Evolutionary conservation across 371 early-diverging fungal species (phyloP).

Genomic region (Zopfochytrium polystomum): DNA sequence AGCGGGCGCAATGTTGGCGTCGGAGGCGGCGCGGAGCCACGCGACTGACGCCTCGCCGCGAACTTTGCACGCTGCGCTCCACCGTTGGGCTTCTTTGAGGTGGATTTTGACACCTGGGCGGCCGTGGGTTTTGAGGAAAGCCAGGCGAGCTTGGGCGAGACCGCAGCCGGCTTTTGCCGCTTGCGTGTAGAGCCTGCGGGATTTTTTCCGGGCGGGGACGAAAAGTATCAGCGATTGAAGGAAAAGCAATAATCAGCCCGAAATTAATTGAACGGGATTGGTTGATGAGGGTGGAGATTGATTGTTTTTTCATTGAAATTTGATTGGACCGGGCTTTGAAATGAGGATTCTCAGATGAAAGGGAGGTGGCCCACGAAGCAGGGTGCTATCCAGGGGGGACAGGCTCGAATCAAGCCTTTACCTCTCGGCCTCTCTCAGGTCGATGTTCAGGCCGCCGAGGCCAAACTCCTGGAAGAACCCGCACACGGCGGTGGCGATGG

Average conservation of each 20-base stretch:
- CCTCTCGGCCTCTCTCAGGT: conserved; percentile 35
- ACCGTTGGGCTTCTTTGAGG: conserved; percentile 62
- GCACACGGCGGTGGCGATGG: conserved; percentile 28
- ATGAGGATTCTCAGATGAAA: too few species aligned
- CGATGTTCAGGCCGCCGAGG: conserved; percentile 24
- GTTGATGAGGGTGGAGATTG: neutral
- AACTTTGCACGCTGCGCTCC: conserved; percentile 43
- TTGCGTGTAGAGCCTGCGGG: conserved; percentile 31
- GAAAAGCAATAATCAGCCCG: neutral
- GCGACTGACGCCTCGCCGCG: conserved; percentile 24
- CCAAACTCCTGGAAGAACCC: conserved; percentile 45
- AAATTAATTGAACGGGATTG: neutral
- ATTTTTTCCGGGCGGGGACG: neutral
- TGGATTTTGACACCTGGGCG: conserved; percentile 72
- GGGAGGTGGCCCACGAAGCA: neutral
- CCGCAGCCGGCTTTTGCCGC: conserved; percentile 56
- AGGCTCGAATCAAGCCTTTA: conserved; percentile 8
- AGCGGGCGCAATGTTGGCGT: conserved; percentile 53
- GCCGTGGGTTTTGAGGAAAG: conserved; percentile 76
- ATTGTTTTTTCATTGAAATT: too few species aligned
- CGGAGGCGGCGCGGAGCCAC: neutral
- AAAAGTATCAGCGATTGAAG: neutral
- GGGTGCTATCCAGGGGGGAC: too few species aligned
- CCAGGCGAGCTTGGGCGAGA: conserved; percentile 68
- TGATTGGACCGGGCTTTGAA: too few species aligned